Evolutionary conservation across 2,329 filamentous ascomycete species (phyloP).

Genomic region (Claviceps pusilla): DNA sequence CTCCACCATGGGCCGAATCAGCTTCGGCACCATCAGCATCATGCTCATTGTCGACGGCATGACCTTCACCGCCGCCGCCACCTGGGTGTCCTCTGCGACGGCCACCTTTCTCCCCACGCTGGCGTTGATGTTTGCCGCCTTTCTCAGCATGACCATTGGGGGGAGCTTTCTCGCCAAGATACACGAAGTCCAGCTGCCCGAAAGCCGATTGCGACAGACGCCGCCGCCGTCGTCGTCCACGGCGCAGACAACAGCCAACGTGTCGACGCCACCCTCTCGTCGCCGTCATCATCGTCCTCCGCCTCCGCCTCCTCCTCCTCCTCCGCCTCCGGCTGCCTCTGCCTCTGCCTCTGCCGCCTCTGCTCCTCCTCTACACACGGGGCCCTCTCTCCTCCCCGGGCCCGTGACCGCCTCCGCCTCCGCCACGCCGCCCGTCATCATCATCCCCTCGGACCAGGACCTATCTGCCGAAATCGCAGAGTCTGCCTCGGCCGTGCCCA

Average conservation of each 20-base stretch:
- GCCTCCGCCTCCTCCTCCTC: background rate
- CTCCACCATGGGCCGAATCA: conserved; percentile 51
- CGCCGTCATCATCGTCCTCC: too few species aligned
- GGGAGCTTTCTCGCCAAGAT: conserved; percentile 45
- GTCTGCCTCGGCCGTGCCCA: conserved; percentile 22
- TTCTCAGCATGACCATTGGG: conserved; percentile 42
- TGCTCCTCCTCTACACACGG: conserved; percentile 8
- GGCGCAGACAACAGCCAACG: background rate
- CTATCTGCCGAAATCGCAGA: conserved; percentile 44
- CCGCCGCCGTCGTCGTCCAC: conserved; percentile 10
- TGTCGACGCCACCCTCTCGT: background rate
- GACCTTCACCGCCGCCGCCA: conserved; percentile 39
- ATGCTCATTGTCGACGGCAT: conserved; percentile 51
- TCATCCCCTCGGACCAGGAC: conserved; percentile 49
- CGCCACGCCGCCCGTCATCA: conserved; percentile 37
- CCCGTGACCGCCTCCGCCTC: conserved; percentile 35
- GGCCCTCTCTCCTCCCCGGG: conserved; percentile 19
- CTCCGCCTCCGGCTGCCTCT: background rate
- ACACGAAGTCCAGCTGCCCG: conserved; percentile 40
- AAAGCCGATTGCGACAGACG: conserved; percentile 36
- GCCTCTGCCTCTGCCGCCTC: background rate
- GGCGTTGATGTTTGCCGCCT: conserved; percentile 33
- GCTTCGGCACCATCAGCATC: conserved; percentile 45
- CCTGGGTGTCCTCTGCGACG: conserved; percentile 39
- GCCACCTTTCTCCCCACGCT: conserved; percentile 43